These are phyloP conservation scores for Trichopus zeylanicus DNA, from an alignment of 116 monocot genomes.

Conservation along the genomic window DNA sequence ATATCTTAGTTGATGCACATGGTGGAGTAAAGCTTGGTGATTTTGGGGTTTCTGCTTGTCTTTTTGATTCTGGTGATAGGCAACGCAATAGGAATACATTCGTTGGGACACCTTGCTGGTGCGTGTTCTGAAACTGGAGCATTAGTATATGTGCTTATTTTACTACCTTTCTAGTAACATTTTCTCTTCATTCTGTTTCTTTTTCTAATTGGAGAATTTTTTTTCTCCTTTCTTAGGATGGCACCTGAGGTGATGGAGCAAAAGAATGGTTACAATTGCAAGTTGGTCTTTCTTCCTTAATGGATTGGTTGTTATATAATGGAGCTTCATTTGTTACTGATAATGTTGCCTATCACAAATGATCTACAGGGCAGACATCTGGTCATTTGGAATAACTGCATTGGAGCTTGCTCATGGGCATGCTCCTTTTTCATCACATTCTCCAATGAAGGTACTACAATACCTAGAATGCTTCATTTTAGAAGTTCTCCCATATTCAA, in stretches of 20 bases:
- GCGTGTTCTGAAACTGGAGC: constrained; percentile 1
- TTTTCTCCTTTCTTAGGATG: too few species aligned
- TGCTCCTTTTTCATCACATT: constrained; percentile 81
- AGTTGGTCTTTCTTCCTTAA: constrained; percentile 31
- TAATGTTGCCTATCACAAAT: too few species aligned
- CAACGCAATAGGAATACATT: constrained; percentile 82
- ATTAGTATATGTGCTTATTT: background rate
- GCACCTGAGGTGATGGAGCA: constrained; percentile 97
- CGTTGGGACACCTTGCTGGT: constrained; percentile 99
- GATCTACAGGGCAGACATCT: constrained; percentile 80
- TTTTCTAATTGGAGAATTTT: too few species aligned
- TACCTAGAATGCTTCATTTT: too few species aligned
- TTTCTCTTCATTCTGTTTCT: background rate
- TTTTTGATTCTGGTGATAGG: constrained; percentile 80
- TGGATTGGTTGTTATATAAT: background rate
- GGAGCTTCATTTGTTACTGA: background rate
- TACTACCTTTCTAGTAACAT: too few species aligned
- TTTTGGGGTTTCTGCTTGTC: constrained; percentile 91
- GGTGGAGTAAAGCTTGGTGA: constrained; percentile 83
- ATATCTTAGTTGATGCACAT: constrained; percentile 74
- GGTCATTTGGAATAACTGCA: constrained; percentile 99
- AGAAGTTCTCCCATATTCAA: too few species aligned
- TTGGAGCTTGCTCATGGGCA: constrained; percentile 98
- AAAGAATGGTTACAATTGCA: constrained; percentile 76
- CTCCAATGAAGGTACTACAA: constrained; percentile 97